Percentiles rank a stretch among this genome's conserved stretches.
phyloP scores from a whole-genome alignment of 2,329 filamentous ascomycete species.

The Ophiobolus disseminans region DNA sequence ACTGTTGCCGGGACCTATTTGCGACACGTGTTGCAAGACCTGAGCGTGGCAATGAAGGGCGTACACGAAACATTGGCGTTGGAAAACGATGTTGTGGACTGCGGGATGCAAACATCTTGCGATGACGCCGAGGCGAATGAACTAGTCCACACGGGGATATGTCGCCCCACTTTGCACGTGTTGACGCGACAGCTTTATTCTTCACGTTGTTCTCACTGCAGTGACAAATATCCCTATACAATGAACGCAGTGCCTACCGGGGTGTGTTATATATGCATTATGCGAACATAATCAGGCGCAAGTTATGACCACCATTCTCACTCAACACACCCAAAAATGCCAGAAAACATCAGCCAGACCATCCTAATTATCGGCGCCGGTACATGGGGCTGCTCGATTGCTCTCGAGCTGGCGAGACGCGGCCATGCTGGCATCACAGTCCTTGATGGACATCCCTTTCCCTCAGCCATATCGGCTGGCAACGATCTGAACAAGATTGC shows the following conservation, averaged over 20 bases:
- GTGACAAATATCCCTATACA: too few species aligned
- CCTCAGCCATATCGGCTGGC: conserved; percentile 55
- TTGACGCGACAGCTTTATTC: not conserved
- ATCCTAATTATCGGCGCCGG: conserved; percentile 58
- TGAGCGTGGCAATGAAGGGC: not conserved
- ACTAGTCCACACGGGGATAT: too few species aligned
- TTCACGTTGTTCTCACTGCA: not conserved
- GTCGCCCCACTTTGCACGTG: too few species aligned
- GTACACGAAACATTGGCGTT: not conserved
- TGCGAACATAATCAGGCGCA: too few species aligned
- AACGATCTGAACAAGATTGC: conserved; percentile 60
- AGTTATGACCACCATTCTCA: too few species aligned
- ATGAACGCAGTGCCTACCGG: too few species aligned
- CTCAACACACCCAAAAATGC: too few species aligned
- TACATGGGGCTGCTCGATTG: conserved; percentile 60
- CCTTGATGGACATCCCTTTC: conserved; percentile 53
- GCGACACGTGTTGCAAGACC: too few species aligned
- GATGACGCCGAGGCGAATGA: not conserved
- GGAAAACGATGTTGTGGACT: not conserved
- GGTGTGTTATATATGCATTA: too few species aligned
- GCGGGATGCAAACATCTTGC: not conserved
- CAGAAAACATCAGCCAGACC: conserved; percentile 6
- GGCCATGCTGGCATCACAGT: conserved; percentile 57
- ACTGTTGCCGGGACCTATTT: not conserved
- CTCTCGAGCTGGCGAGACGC: conserved; percentile 56